A percentile compares a stretch with the other conserved stretches of the same genome.
Conservation (phyloP, 139 green algal species). For the Nannochloris sp. region DNA sequence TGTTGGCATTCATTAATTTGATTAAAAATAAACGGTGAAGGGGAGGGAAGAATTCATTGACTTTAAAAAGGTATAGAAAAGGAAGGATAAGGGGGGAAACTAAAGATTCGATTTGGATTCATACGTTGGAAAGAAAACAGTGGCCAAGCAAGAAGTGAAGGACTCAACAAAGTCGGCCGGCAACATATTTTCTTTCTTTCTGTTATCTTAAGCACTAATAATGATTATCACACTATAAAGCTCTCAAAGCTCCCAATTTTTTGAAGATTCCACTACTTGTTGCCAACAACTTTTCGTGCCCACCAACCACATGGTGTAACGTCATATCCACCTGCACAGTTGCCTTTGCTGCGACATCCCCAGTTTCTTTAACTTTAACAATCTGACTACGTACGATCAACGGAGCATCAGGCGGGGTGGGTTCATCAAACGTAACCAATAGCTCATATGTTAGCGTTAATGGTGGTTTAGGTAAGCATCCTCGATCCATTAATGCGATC, state of each 20-base stretch:
- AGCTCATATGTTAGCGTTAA: constrained; percentile 74
- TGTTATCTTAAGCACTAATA: too few relatives aligned
- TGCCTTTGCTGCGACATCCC: constrained; percentile 24
- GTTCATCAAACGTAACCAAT: constrained; percentile 60
- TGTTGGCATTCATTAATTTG: background rate
- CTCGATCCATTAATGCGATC: constrained; percentile 72
- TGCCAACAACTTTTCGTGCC: constrained; percentile 49
- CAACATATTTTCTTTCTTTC: background rate
- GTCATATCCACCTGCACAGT: constrained; percentile 47
- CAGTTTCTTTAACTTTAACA: constrained; percentile 32
- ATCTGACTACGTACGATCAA: constrained; percentile 58
- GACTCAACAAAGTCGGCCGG: too few relatives aligned
- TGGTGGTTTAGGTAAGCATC: constrained; percentile 56
- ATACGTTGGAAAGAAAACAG: too few relatives aligned
- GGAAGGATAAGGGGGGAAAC: too few relatives aligned
- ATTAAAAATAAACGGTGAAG: background rate
- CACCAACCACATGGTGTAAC: constrained; percentile 27
- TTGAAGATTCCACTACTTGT: constrained; percentile 62
- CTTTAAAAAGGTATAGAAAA: background rate
- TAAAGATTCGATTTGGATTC: too few relatives aligned
- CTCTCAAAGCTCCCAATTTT: constrained; percentile 58
- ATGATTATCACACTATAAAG: constrained; percentile 34
- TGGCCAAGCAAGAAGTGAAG: too few relatives aligned
- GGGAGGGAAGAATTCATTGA: background rate
- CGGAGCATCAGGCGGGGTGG: constrained; percentile 47